Conservation (phyloP, 768 basidiomycete species). For the Russula compacta region DNA sequence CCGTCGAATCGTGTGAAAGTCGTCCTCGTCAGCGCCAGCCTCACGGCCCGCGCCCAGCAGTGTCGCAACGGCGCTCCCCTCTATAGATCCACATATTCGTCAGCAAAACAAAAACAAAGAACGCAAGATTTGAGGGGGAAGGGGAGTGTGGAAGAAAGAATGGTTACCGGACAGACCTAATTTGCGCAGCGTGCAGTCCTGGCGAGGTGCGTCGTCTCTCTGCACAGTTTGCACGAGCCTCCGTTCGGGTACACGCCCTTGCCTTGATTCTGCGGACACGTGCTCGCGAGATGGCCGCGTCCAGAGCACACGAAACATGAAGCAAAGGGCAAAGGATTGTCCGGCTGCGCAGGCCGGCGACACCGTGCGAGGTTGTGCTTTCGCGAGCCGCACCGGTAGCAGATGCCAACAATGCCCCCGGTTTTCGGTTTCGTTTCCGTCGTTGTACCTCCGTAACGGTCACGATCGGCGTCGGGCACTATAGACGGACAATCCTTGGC, state of each 20-base stretch:
- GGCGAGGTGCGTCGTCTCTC: conserved; percentile 76
- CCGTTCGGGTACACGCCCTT: conserved; percentile 88
- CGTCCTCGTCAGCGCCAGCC: conserved; percentile 88
- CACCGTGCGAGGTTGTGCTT: conserved; percentile 76
- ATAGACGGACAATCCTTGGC: conserved; percentile 67
- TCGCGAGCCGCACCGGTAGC: conserved; percentile 47
- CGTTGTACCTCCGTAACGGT: conserved; percentile 21
- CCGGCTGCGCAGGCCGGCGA: conserved; percentile 49
- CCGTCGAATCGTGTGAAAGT: conserved; percentile 78
- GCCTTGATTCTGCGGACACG: conserved; percentile 70
- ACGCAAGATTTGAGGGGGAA: neutral
- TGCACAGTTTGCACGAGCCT: conserved; percentile 84
- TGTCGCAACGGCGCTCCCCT: conserved; percentile 32
- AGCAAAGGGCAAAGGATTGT: conserved; percentile 73
- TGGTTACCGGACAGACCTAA: conserved; percentile 27
- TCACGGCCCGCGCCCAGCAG: conserved; percentile 41
- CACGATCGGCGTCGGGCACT: conserved; percentile 23
- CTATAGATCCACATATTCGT: conserved; percentile 19
- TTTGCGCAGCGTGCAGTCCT: conserved; percentile 68
- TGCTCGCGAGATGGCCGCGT: conserved; percentile 77
- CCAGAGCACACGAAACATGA: conserved; percentile 85
- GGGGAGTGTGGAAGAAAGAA: neutral
- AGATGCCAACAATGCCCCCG: conserved; percentile 62
- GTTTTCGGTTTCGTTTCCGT: conserved; percentile 26
- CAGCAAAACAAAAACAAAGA: neutral